Evolutionary conservation across 192 early-diverging fungal species (phyloP), one percentile per base, ranked within the genome.

Genomic region (Linnemannia schmuckeri): DNA sequence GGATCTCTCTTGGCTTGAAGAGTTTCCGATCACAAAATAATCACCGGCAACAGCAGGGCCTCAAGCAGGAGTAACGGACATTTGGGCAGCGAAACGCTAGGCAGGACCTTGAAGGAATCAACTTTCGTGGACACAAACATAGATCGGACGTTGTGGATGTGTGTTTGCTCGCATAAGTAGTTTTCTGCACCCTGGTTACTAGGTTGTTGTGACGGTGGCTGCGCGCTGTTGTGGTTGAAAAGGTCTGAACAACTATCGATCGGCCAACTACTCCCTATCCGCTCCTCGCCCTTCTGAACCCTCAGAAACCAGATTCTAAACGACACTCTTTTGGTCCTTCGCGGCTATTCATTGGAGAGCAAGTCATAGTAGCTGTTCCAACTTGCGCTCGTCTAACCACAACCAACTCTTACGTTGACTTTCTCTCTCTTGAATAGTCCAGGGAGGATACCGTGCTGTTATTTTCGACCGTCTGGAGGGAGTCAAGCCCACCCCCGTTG

Each of bases 401-500:
- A 12, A 8, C 46, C 18, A 57, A 35, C 85, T 15, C 40, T 52
- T 47, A 63, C 6, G 13, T 4, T 46, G 44, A 13, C 46, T 35
- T 20, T 18, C 13, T 49, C 3, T 30, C 18, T 17, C 54, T 35
- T 40, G 3, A 46, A 85, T 89, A 97, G 98, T 99, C 66, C 95
- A 98, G 89, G 98, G 97, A 83, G 98, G 98, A 73, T 91, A 97
- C 81, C 95, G 98, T 74, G 98, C 97, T 0, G 97, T 99, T 42
- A 96, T 99, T 79, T 99, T 99, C 89, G 98, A 99, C 87, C 95
- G 98, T 84, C 77, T 97, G 66, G 93, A 97, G 78, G 98, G 97
- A 90, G 97, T 99, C 54, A 94, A 94, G 82, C 93, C 92, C 72
- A 88, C 86, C 13, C 93, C 96, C 33, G 88, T 95, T 47, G 94